Evolutionary conservation across 768 basidiomycete genomes (phyloP), one percentile per base, ranked within the genome.

Genomic region (Hygrophorus russula): DNA sequence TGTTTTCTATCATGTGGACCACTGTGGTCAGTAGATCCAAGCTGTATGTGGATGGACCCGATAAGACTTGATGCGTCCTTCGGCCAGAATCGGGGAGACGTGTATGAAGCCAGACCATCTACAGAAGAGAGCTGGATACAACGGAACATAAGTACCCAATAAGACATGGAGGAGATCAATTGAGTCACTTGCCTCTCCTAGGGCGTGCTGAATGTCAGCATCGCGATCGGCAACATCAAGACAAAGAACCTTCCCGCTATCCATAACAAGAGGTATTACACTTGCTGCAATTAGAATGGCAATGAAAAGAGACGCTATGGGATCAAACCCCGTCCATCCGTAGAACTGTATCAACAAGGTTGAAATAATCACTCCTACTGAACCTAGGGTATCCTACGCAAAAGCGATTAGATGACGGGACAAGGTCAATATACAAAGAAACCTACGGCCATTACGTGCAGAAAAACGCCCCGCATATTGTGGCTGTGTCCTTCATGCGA

Each of bases 291-390:
- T 99, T 50, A 99, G 66, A 7, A 88, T 64, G 4, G 96, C 96
- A 51, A 99, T 99, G 61, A 99, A 94, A 20, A 99, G 67, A 7
- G 90, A 93, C 0, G 96, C 96, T 47, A 99, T 91, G 1, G 96
- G 96, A 62, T 99, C 96, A 58, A 97, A 99, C 14, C 92, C 92
- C 10, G 94, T 97, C 92, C 93, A 98, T 17, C 96, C 94, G 53
- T 96, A 98, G 48, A 80, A 81, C 57, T 93, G 82, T 48, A 99
- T 98, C 43, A 98, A 74, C 13, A 98, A 66, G 2, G 96, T 99
- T 18, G 96, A 98, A 41, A 97, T 75, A 57, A 99, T 99, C 13
- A 99, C 96, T 13, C 96, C 96, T 15, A 98, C 92, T 13, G 92
- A 96, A 36, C 96, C 96, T 7, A 97, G 72, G 9, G 94, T 96